phyloP scores from a whole-genome alignment of 345 rosid genomes.

The Melaleuca alternifolia region DNA sequence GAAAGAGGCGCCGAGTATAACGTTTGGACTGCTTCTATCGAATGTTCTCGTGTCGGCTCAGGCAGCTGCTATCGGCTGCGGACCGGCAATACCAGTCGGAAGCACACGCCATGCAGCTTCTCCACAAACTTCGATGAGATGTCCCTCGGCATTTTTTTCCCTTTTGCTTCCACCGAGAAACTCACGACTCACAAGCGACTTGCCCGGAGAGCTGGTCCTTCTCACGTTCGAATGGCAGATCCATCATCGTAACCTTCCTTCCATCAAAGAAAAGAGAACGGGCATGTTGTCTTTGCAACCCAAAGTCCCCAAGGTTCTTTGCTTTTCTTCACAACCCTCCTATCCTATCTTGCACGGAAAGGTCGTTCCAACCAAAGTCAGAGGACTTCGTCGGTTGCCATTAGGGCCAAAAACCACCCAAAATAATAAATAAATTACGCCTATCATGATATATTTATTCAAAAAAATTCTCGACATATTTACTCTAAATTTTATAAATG shows the following conservation, averaged over 20 bases:
- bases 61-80: background rate
- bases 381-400: no score
- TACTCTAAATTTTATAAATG: no score
- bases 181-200: background rate
- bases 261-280: background rate
- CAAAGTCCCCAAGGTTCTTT: background rate
- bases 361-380: no score
- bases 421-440: no score
- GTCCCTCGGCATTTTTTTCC: background rate
- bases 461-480: no score
- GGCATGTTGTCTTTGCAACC: background rate
- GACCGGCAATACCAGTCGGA: background rate
- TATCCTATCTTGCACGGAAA: background rate
- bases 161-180: background rate
- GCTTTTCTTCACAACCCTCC: background rate
- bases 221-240: background rate
- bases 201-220: background rate
- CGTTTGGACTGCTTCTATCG: background rate
- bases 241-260: background rate
- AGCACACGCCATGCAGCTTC: background rate
- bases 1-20: background rate
- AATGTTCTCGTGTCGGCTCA: background rate
- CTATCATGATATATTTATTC: no score
- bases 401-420: no score
- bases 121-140: background rate